Base-by-base conservation (phyloP, 768 basidiomycete species). In the Boletus reticuloceps region DNA sequence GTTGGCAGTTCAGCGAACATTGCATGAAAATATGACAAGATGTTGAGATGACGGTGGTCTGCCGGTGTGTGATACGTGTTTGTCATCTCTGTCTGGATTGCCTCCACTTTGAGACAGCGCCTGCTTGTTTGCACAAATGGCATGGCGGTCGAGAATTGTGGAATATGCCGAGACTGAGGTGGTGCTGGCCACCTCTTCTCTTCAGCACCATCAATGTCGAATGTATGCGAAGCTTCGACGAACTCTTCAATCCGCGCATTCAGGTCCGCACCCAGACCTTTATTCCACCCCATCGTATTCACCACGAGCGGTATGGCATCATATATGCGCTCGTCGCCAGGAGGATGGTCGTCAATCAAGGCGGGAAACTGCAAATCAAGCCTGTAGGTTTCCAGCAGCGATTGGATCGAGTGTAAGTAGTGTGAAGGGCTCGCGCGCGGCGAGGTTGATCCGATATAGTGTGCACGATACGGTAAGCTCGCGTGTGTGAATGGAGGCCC, bases 201-300 rank as follows among this genome's bases (percentile, higher is more conserved):
- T 39, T 70, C 60, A 2, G 45, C 17, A 6, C 58, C 62, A 9
- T 60, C 59, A 1, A 70, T 56, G 19, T 63, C 58, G 34, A 72
- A 67, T 9, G 58, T 46, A 41, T 72, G 58, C 6, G 64, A 71
- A 82, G 91, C 82, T 22, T 80, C 75, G 6, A 84, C 72, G 34
- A 85, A 72, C 11, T 80, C 80, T 61, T 94, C 86, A 46, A 99
- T 86, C 58, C 81, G 81, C 14, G 67, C 68, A 3, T 84, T 81
- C 12, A 98, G 73, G 62, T 96, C 91, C 16, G 84, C 86, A 4
- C 96, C 96, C 4, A 97, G 82, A 8, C 96, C 96, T 68, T 95
- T 98, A 6, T 82, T 82, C 96, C 96, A 99, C 3, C 96, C 96
- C 85, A 96, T 95, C 0, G 91, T 98, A 68, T 98, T 99, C 50